phyloP scores from a whole-genome alignment of 305 asterid species.

The Plantago lanceolata region DNA sequence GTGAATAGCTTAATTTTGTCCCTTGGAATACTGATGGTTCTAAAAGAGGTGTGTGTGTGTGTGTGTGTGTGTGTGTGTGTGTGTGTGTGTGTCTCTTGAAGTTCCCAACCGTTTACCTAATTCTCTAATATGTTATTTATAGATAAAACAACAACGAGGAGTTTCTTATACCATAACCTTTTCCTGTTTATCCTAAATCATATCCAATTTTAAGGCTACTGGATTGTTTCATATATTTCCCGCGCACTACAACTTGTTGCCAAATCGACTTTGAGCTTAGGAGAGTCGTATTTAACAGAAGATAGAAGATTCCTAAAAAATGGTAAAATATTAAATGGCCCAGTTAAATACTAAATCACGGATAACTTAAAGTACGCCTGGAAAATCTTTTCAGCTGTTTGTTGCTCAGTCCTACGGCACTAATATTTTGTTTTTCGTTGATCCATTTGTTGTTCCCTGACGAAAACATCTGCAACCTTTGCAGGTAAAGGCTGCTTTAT shows the following conservation, averaged over 20 bases:
- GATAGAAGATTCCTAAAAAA: not conserved
- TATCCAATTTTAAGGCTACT: no score
- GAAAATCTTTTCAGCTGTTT: not conserved
- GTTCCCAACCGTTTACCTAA: no score
- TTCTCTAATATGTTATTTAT: no score
- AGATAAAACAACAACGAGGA: no score
- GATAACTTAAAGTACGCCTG: not conserved
- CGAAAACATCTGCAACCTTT: constrained; percentile 17
- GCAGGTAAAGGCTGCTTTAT: constrained; percentile 79
- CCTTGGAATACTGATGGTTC: no score
- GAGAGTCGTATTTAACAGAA: not conserved
- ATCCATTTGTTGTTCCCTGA: constrained; percentile 14
- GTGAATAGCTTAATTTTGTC: no score
- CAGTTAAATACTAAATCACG: not conserved
- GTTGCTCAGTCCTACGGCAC: not conserved
- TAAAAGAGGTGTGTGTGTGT: no score
- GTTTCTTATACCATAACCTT: no score
- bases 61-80: no score
- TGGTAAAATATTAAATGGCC: not conserved
- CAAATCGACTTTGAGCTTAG: not conserved
- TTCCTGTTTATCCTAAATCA: no score
- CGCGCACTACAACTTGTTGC: not conserved
- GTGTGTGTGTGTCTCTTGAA: no score
- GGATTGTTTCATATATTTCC: not conserved
- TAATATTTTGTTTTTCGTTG: constrained; percentile 4